Evolutionary conservation across 768 basidiomycete species (phyloP).

Genomic region (Mycena belliarum): DNA sequence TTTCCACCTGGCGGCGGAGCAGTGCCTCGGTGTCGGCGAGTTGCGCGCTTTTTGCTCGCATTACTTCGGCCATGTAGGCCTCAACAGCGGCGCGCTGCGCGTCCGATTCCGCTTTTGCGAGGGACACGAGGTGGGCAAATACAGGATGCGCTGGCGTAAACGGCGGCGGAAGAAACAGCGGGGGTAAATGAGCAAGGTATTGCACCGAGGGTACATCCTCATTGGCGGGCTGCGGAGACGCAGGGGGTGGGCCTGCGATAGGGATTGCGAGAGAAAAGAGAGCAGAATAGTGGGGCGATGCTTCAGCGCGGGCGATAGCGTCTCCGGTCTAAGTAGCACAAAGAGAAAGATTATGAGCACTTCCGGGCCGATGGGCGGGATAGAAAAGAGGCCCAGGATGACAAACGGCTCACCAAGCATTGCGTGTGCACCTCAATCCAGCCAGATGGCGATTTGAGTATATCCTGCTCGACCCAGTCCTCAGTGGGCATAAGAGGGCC

Average conservation of each 20-base stretch:
- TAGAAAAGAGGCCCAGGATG: neutral
- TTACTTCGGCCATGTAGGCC: constrained; percentile 57
- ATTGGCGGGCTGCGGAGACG: constrained; percentile 28
- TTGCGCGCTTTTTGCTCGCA: constrained; percentile 50
- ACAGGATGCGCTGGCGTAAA: constrained; percentile 75
- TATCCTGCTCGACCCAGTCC: constrained; percentile 76
- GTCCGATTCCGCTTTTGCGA: constrained; percentile 58
- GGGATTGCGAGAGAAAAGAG: constrained; percentile 51
- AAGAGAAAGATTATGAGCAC: constrained; percentile 13
- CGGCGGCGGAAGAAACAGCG: constrained; percentile 73
- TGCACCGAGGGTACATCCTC: constrained; percentile 26
- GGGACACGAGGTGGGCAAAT: constrained; percentile 62
- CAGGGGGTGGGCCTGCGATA: constrained; percentile 27
- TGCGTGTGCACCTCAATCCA: constrained; percentile 73
- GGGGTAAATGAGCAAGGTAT: constrained; percentile 54
- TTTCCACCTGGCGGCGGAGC: constrained; percentile 58
- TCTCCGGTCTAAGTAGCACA: constrained; percentile 37
- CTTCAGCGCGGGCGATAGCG: constrained; percentile 35
- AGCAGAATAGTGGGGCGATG: constrained; percentile 46
- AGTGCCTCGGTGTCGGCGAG: constrained; percentile 16
- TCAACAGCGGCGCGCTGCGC: constrained; percentile 50
- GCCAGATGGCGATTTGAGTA: constrained; percentile 64
- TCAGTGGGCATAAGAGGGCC: constrained; percentile 69
- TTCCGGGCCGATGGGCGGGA: neutral
- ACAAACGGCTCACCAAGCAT: constrained; percentile 59